Percentiles rank a stretch among this genome's conserved stretches.
phyloP scores from a whole-genome alignment of 495 filamentous ascomycete genomes.

The Antarctomyces pellizariae region DNA sequence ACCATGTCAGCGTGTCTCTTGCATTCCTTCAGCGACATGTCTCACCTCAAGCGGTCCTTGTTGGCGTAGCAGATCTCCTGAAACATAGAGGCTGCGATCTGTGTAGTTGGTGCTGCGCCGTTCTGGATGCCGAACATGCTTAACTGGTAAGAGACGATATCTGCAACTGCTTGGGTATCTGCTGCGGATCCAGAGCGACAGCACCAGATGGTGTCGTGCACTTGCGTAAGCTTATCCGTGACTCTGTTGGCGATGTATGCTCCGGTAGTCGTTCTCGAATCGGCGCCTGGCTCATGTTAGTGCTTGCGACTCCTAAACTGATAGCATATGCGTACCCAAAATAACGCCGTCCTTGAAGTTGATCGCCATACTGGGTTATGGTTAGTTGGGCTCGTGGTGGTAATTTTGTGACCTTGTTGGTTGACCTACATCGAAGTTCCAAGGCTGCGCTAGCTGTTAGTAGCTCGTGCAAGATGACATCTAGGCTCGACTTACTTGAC shows the following conservation, averaged over 20 bases:
- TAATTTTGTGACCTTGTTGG: conserved; percentile 6
- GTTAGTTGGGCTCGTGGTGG: conserved; percentile 6
- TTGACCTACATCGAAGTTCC: conserved; percentile 85
- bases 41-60: conserved; percentile 69
- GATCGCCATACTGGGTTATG: conserved; percentile 47
- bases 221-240: conserved; percentile 95
- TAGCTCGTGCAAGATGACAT: conserved; percentile 1
- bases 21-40: not conserved
- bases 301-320: not conserved
- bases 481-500: conserved; percentile 46
- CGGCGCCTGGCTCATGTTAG: conserved; percentile 35
- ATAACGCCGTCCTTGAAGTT: conserved; percentile 97
- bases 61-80: conserved; percentile 95
- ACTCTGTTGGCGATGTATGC: conserved; percentile 98
- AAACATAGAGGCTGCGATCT: conserved; percentile 82
- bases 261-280: conserved; percentile 95
- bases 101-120: conserved; percentile 71
- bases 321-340: conserved; percentile 30
- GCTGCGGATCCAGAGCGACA: conserved; percentile 91
- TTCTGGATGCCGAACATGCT: conserved; percentile 79
- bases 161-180: conserved; percentile 92
- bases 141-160: conserved; percentile 91
- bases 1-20: conserved; percentile 5
- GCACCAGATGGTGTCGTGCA: conserved; percentile 98
- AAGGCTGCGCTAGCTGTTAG: conserved; percentile 32